Base-by-base conservation (phyloP, 176 grass and related monocot genomes). In the Triticum turgidum region DNA sequence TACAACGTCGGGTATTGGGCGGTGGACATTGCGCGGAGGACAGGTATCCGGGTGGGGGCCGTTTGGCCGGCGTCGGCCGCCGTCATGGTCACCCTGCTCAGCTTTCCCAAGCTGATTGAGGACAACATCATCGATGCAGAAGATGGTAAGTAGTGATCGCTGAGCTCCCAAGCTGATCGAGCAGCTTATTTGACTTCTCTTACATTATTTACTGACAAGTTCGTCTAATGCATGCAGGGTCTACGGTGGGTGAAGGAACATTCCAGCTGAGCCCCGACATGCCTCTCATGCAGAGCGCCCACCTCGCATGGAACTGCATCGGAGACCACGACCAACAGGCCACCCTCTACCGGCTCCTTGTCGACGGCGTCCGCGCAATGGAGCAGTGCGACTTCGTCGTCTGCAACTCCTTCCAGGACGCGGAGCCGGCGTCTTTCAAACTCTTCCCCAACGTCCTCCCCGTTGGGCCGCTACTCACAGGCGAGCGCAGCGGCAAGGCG, bases 401-500 rank as follows among this genome's bases (percentile, higher is more conserved):
- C 34, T 91, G 81, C 86, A 91, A 91, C 71, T 88, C 90, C 59
- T 91, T 88, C 75, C 65, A 65, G 21, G 86, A 63, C 5, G 80
- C 87, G 0, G 86, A 91, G 73, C 21, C 76, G 25, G 69, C 27
- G 3, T 59, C 54, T 59, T 59, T 59, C 18, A 21, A 20, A 0
- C 59, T 77, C 4, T 67, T 68, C 63, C 90, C 90, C 39, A 87
- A 92, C 5, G 34, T 92, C 25, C 70, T 92, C 15, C 90, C 87
- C 0, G 58, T 92, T 1, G 90, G 90, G 21, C 90, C 90, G 0
- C 20, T 92, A 3, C 79, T 89, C 41, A 63, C 83, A 2, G 87
- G 85, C 65, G 25, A 70, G 30, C 68, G 76, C 38, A 54, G 20
- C 41, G 85, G 49, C 56, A 89, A 92, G 59, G 30, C 83, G 3